Evolutionary conservation across 805 yeast genomes (phyloP).

Genomic region (Sugiyamaella valdiviana): DNA sequence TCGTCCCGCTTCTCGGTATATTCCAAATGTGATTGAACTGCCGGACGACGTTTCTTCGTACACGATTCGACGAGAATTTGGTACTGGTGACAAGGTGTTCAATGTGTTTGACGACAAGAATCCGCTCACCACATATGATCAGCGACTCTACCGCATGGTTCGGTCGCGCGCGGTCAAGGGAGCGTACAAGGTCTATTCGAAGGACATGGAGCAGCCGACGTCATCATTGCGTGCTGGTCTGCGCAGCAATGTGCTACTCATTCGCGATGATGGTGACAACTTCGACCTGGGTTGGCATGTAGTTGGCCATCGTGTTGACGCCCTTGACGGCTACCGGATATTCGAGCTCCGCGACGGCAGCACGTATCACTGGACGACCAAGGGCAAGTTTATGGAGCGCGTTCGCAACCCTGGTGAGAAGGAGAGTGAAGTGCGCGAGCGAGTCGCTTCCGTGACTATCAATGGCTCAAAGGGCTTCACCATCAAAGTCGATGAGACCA

Average conservation of each 20-base stretch:
- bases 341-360: conserved; percentile 55
- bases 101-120: conserved; percentile 48
- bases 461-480: conserved; percentile 52
- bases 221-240: conserved; percentile 57
- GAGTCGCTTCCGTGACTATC: conserved; percentile 55
- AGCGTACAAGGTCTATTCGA: conserved; percentile 52
- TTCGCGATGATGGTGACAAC: conserved; percentile 40
- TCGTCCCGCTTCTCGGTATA: conserved; percentile 49
- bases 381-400: conserved; percentile 51
- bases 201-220: conserved; percentile 50
- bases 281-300: conserved; percentile 61
- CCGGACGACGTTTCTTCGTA: conserved; percentile 32
- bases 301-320: conserved; percentile 54
- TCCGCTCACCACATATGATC: conserved; percentile 23
- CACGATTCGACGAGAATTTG: conserved; percentile 50
- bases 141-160: conserved; percentile 46
- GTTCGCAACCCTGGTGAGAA: conserved; percentile 57
- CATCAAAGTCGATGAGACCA: conserved; percentile 46
- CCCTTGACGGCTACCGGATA: conserved; percentile 53
- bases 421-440: conserved; percentile 56
- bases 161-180: conserved; percentile 65
- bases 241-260: conserved; percentile 51
- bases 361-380: conserved; percentile 60
- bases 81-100: conserved; percentile 52
- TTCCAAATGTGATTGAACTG: conserved; percentile 47